Percentiles rank a stretch among this genome's conserved stretches.
phyloP scores from a whole-genome alignment of 1,284 basidiomycete genomes.

The Heterobasidion occidentale region DNA sequence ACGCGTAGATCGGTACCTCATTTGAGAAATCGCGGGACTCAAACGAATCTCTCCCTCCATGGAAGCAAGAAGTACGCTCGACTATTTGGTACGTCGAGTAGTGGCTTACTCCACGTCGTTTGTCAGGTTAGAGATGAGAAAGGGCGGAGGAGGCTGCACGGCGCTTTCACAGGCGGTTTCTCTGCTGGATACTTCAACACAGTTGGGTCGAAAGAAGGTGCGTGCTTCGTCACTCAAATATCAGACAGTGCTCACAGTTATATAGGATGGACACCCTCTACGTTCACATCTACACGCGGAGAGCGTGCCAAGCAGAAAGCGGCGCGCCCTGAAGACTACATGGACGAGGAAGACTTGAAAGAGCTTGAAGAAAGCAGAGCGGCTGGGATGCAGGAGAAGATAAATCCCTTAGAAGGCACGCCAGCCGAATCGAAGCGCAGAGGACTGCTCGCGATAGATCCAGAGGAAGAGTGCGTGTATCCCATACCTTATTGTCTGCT shows the following conservation, averaged over 20 bases:
- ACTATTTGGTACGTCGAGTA: conserved; percentile 2
- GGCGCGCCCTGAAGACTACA: conserved; percentile 83
- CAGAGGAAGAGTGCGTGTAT: conserved; percentile 54
- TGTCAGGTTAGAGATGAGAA: conserved; percentile 88
- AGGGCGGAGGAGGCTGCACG: conserved; percentile 87
- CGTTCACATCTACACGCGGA: conserved; percentile 81
- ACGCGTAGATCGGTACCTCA: conserved; percentile 78
- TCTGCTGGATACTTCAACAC: conserved; percentile 97
- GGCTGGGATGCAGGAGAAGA: conserved; percentile 70
- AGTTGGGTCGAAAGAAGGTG: conserved; percentile 93
- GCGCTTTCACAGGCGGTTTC: conserved; percentile 97
- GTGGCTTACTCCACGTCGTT: conserved; percentile 4
- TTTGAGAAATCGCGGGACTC: conserved; percentile 83
- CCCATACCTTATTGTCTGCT: conserved; percentile 4
- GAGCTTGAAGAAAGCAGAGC: conserved; percentile 68
- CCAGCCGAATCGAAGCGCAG: conserved; percentile 32
- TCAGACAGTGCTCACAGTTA: not conserved
- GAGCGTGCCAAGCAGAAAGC: conserved; percentile 62
- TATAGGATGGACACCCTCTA: conserved; percentile 88
- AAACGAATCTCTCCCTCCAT: conserved; percentile 91
- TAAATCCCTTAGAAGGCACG: conserved; percentile 57
- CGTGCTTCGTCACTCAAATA: conserved; percentile 8
- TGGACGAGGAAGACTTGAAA: conserved; percentile 97
- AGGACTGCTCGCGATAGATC: not conserved
- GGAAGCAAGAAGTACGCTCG: conserved; percentile 84